Evolutionary conservation across 345 rosid species (phyloP).

Genomic region (Orychophragmus violaceus): DNA sequence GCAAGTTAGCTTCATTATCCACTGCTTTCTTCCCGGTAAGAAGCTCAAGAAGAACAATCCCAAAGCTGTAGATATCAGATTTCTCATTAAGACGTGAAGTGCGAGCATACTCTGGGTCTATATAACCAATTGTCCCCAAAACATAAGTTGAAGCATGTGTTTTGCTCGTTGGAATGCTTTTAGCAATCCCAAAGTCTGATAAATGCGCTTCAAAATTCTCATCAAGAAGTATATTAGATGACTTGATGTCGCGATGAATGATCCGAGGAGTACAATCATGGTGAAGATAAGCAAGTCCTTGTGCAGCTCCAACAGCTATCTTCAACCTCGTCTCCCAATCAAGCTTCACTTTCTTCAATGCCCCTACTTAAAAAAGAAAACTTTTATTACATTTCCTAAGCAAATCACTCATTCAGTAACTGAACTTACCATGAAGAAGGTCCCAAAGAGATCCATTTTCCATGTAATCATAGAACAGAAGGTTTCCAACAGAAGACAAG

Average conservation of each 20-base stretch:
- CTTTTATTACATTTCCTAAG: background rate
- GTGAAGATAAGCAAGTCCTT: constrained; percentile 95
- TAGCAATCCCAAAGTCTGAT: constrained; percentile 92
- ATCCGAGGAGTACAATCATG: constrained; percentile 91
- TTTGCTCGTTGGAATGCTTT: constrained; percentile 61
- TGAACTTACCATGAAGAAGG: constrained; percentile 71
- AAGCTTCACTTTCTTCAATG: constrained; percentile 74
- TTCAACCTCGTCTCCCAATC: constrained; percentile 91
- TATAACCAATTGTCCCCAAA: constrained; percentile 91
- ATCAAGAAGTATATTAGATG: constrained; percentile 85
- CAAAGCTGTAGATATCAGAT: constrained; percentile 94
- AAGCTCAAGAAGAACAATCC: constrained; percentile 90
- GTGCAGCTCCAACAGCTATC: constrained; percentile 90
- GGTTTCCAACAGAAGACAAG: constrained; percentile 65
- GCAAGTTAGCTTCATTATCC: constrained; percentile 83
- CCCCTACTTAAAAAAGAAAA: constrained; percentile 34
- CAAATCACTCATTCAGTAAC: background rate
- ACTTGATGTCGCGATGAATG: constrained; percentile 86
- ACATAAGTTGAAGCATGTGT: constrained; percentile 81
- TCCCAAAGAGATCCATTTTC: constrained; percentile 95
- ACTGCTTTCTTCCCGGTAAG: constrained; percentile 95
- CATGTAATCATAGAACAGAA: constrained; percentile 96
- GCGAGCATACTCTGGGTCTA: constrained; percentile 94
- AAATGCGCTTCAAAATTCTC: constrained; percentile 82
- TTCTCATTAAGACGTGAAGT: constrained; percentile 80